Percentiles rank a stretch among this genome's conserved stretches.
These are phyloP conservation scores for Aspergillus ruber DNA, from an alignment of 2,329 filamentous ascomycete species.

Conservation along the genomic window DNA sequence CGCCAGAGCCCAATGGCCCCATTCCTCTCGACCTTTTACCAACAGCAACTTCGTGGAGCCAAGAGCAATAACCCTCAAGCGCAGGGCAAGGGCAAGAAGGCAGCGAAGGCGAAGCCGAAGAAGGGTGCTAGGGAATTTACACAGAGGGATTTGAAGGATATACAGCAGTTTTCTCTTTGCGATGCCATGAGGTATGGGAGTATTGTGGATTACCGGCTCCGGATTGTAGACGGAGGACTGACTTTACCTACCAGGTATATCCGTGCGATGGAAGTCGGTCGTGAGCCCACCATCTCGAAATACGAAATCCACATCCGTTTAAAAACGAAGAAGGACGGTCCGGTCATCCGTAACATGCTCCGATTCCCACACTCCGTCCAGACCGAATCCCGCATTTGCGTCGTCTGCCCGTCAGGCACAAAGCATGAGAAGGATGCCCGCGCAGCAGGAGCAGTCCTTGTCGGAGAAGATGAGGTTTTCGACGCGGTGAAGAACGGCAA, in stretches of 20 bases:
- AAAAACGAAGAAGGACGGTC: conserved; percentile 75
- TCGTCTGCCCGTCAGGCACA: conserved; percentile 80
- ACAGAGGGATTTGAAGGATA: conserved; percentile 55
- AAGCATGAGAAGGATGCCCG: conserved; percentile 66
- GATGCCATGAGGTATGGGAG: conserved; percentile 73
- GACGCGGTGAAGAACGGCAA: conserved; percentile 67
- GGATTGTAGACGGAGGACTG: conserved; percentile 2
- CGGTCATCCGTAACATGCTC: conserved; percentile 79
- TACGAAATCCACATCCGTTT: conserved; percentile 86
- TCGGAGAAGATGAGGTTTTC: conserved; percentile 82
- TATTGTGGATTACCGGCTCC: not conserved
- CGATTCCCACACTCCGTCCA: conserved; percentile 84
- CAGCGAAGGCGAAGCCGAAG: conserved; percentile 52
- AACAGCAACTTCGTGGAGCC: conserved; percentile 31
- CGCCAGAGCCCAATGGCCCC: conserved; percentile 26
- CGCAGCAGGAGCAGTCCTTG: conserved; percentile 70
- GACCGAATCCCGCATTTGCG: conserved; percentile 80
- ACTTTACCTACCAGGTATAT: conserved; percentile 59
- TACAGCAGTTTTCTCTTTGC: conserved; percentile 71
- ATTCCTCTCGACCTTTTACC: conserved; percentile 22
- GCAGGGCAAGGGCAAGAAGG: conserved; percentile 33
- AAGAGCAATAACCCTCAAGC: conserved; percentile 29
- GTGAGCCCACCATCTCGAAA: conserved; percentile 64
- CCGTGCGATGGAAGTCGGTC: conserved; percentile 85
- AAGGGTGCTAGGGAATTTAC: conserved; percentile 63